These are phyloP conservation scores for Pyrenula aspistea DNA, from an alignment of 495 filamentous ascomycete genomes.

Conservation along the genomic window DNA sequence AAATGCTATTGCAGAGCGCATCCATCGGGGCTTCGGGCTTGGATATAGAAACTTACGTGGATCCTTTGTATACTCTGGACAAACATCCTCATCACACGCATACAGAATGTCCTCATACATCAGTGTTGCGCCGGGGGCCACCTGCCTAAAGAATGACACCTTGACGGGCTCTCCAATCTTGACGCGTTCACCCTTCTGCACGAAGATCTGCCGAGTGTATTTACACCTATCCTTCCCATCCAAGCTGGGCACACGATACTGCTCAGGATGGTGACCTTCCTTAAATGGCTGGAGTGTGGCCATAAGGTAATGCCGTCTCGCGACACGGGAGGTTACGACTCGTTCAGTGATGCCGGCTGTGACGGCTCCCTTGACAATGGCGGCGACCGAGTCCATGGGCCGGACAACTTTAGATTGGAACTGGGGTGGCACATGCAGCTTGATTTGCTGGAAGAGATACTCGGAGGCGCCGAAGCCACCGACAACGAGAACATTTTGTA, in stretches of 20 bases:
- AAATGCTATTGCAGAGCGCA: conserved; percentile 2
- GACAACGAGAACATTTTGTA: conserved; percentile 72
- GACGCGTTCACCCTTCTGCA: conserved; percentile 96
- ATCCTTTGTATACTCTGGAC: conserved; percentile 98
- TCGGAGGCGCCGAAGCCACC: conserved; percentile 73
- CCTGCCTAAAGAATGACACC: conserved; percentile 96
- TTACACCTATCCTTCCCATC: conserved; percentile 98
- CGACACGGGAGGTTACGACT: conserved; percentile 91
- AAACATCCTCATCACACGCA: conserved; percentile 95
- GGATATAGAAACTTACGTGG: conserved; percentile 60
- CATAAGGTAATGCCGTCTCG: conserved; percentile 98
- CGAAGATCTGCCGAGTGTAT: conserved; percentile 96
- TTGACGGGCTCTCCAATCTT: conserved; percentile 99
- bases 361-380: conserved; percentile 71
- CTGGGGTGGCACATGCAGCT: conserved; percentile 65
- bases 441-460: conserved; percentile 77
- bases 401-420: conserved; percentile 70
- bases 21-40: background rate
- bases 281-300: conserved; percentile 98
- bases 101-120: conserved; percentile 99
- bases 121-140: conserved; percentile 90
- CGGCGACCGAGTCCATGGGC: conserved; percentile 76
- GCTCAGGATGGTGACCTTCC: conserved; percentile 94
- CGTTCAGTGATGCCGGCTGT: conserved; percentile 93
- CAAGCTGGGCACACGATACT: conserved; percentile 90